A percentile compares a stretch with the other conserved stretches of the same genome.
These are phyloP conservation scores for Fusarium equiseti DNA, from an alignment of 2,329 filamentous ascomycete genomes.

Conservation along the genomic window DNA sequence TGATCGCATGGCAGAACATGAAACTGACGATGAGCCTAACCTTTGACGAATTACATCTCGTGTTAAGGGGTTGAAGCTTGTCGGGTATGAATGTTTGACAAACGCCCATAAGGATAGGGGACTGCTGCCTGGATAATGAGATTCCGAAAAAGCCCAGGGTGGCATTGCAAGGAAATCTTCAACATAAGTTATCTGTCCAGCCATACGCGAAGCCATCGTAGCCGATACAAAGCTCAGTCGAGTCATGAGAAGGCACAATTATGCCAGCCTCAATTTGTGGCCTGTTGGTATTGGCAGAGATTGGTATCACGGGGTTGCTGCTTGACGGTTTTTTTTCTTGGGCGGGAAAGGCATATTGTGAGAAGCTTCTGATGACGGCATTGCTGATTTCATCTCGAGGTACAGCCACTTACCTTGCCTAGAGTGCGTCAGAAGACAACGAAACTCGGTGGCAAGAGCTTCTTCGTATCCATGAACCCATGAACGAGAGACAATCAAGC, in stretches of 20 bases:
- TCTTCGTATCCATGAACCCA: neutral
- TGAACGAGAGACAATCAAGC: neutral
- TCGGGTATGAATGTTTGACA: conserved; percentile 2
- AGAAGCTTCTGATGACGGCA: conserved; percentile 3
- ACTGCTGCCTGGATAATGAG: conserved; percentile 20
- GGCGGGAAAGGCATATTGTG: conserved; percentile 1
- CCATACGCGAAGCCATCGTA: neutral
- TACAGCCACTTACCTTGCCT: neutral
- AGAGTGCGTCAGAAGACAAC: conserved; percentile 21
- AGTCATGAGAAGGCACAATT: neutral
- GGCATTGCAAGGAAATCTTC: conserved; percentile 1
- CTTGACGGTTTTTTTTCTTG: conserved; percentile 1
- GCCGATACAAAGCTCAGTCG: neutral
- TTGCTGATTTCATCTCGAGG: neutral
- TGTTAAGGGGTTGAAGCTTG: neutral
- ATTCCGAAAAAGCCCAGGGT: conserved; percentile 1
- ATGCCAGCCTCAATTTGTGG: conserved; percentile 13
- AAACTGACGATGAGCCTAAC: neutral
- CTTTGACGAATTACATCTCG: neutral
- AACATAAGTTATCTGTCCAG: neutral
- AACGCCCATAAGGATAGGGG: neutral
- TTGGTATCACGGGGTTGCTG: conserved; percentile 13
- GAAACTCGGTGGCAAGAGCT: neutral
- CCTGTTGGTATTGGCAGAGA: conserved; percentile 7
- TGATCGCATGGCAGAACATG: conserved; percentile 16